Evolutionary conservation across 345 rosid genomes (phyloP).

Genomic region (Odontarrhena argentea): DNA sequence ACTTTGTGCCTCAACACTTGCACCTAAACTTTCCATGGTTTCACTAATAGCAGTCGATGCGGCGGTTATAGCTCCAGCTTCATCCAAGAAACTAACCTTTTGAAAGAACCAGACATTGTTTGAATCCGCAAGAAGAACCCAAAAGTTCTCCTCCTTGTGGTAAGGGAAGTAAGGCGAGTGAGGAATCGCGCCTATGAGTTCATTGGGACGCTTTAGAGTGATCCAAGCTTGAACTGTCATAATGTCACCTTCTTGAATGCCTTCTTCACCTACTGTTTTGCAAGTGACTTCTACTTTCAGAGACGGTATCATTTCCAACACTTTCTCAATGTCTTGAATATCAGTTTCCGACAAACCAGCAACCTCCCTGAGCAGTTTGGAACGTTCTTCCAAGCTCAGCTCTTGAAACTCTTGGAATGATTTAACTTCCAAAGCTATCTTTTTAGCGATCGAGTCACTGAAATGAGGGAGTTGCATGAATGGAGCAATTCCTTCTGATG

Average conservation of each 20-base stretch:
- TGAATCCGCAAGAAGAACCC: constrained; percentile 83
- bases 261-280: constrained; percentile 96
- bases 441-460: constrained; percentile 63
- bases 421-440: constrained; percentile 59
- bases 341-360: constrained; percentile 70
- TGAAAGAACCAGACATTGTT: constrained; percentile 89
- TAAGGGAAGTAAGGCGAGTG: constrained; percentile 82
- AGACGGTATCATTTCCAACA: constrained; percentile 87
- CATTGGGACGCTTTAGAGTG: constrained; percentile 71
- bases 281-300: constrained; percentile 67
- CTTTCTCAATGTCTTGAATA: constrained; percentile 66
- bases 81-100: constrained; percentile 92
- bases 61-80: constrained; percentile 69
- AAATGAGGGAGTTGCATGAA: constrained; percentile 92
- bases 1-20: constrained; percentile 62
- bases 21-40: constrained; percentile 77
- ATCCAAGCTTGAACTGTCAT: constrained; percentile 87
- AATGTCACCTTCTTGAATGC: constrained; percentile 87
- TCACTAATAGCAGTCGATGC: constrained; percentile 60
- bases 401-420: constrained; percentile 74
- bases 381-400: constrained; percentile 65
- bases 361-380: constrained; percentile 63
- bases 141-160: constrained; percentile 88
- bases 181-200: constrained; percentile 75
- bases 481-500: constrained; percentile 78